These are phyloP conservation scores for Fusarium sp. DNA, from an alignment of 2,329 filamentous ascomycete genomes.

Conservation along the genomic window DNA sequence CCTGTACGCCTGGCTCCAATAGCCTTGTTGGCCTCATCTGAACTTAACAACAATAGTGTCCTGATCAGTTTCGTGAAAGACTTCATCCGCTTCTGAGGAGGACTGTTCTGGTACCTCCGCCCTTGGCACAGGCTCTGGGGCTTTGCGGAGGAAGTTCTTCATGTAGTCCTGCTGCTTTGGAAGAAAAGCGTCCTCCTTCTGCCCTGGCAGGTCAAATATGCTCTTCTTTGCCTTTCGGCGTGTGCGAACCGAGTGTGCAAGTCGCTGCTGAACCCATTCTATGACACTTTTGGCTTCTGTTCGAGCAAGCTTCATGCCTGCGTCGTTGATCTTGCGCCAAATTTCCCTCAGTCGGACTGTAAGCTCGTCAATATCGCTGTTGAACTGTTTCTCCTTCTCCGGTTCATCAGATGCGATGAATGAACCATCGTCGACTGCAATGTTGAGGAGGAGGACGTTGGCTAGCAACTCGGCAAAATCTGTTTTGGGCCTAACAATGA, in stretches of 20 bases:
- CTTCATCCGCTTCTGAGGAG: conserved; percentile 2
- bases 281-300: conserved; percentile 82
- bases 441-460: conserved; percentile 75
- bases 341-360: conserved; percentile 67
- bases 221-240: conserved; percentile 64
- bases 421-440: conserved; percentile 74
- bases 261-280: conserved; percentile 78
- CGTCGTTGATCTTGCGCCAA: conserved; percentile 74
- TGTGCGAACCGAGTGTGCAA: conserved; percentile 77
- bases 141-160: conserved; percentile 57
- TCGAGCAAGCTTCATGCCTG: conserved; percentile 76
- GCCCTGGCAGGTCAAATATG: conserved; percentile 57
- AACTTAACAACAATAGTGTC: conserved; percentile 40
- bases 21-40: conserved; percentile 8
- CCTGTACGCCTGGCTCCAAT: neutral
- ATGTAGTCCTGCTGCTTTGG: conserved; percentile 62
- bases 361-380: conserved; percentile 76
- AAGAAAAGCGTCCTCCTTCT: conserved; percentile 53
- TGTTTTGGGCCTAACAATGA: conserved; percentile 64
- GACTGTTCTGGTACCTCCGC: conserved; percentile 1
- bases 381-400: conserved; percentile 65
- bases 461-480: conserved; percentile 77
- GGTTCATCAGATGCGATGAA: conserved; percentile 43
- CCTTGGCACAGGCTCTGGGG: conserved; percentile 11
- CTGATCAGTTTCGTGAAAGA: conserved; percentile 11